A percentile compares a stretch with the other conserved stretches of the same genome.
These are phyloP conservation scores for Solanum corneliomulleri DNA, from an alignment of 257 asterid species.

Conservation along the genomic window DNA sequence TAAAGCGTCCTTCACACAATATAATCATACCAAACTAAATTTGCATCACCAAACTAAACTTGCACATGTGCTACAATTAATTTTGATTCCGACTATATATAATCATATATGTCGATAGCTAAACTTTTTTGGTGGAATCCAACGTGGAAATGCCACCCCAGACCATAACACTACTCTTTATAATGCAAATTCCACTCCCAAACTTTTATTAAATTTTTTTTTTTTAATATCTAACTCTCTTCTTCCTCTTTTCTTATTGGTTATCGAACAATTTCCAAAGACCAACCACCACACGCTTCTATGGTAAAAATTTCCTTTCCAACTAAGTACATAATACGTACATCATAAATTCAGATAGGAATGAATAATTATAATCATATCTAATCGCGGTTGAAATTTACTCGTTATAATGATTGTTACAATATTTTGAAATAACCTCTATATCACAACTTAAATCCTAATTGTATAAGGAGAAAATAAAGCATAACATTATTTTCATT, in stretches of 20 bases:
- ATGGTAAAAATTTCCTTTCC: not conserved
- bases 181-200: not conserved
- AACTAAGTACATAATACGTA: not conserved
- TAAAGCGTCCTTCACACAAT: not conserved
- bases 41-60: not conserved
- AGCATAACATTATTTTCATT: not conserved
- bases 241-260: not conserved
- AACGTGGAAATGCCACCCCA: not conserved
- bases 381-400: not conserved
- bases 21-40: not conserved
- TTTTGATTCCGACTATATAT: not conserved
- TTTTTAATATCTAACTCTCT: not conserved
- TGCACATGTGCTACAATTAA: not conserved
- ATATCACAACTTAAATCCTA: not conserved
- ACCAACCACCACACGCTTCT: not conserved
- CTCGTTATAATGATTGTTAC: not conserved
- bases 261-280: not conserved
- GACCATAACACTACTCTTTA: not conserved
- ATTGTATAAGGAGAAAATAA: not conserved
- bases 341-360: not conserved
- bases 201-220: not conserved
- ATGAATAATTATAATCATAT: not conserved
- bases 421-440: too few relatives aligned
- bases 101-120: not conserved
- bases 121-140: not conserved